Base-by-base conservation (phyloP, 306 rosid genomes). In the Abrus pulchellus region DNA sequence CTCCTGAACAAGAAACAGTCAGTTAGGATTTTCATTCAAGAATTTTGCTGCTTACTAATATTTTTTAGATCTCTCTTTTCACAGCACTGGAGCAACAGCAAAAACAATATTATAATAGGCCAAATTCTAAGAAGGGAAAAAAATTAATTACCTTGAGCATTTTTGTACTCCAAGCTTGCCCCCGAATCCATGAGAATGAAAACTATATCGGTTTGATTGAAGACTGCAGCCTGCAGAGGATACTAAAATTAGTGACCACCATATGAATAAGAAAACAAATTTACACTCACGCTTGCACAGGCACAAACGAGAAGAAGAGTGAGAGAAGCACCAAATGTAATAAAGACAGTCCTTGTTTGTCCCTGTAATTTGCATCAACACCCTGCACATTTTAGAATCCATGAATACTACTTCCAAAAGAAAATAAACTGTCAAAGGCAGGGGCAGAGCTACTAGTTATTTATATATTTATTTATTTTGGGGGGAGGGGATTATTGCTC, bases 121-220 rank as follows among this genome's bases (percentile, higher is more conserved):
- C 65, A 59, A 70, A 75, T 52, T 43, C 71, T 5, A 80, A 59
- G 76, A 77, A 68, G 78, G 49, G 59, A 40, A 75, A 56, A 20
- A 43, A 53, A 72, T 64, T 80, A 67, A 77, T 82, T 92, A 86
- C 99, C 99, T 83, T 96, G 99, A 64, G 99, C 93, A 83, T 96
- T 96, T 90, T 90, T 96, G 89, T 84, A 87, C 49, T 86, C 85
- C 77, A 96, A 83, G 84, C 83, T 93, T 82, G 97, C 99, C 86
- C 99, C 99, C 59, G 87, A 84, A 59, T 93, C 98, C 95, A 96
- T 96, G 69, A 96, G 99, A 81, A 88, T 76, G 84, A 93, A 96
- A 65, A 76, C 97, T 79, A 93, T 96, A 68, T 92, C 98, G n/a
- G 98, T 92, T 77, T 90, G 98, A 86, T 93, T 96, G 77, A 96